Base-by-base conservation (phyloP, 108 stramenopile species). In the Skeletonema grethae region DNA sequence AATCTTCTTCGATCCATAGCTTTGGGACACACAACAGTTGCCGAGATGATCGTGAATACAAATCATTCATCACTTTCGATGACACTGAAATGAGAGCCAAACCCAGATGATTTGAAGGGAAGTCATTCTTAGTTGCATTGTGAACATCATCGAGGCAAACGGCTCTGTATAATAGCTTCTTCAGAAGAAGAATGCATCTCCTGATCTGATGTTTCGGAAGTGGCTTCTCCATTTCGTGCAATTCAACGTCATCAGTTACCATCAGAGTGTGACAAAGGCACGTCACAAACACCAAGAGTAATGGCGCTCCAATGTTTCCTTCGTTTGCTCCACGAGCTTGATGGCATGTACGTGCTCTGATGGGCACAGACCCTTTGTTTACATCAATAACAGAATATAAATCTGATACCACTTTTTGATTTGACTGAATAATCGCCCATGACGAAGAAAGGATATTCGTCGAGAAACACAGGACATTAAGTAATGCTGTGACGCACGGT, bases 191-290 rank as follows among this genome's bases (percentile, higher is more conserved):
- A 45, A 95, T 87, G 43, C 88, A 85, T 55, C 91, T 50, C 29
- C 94, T 82, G 30, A 97, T 61, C 65, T 95, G 92, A 70, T 94
- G 92, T 11, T 87, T 67, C 1, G 91, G 93, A 15, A 95, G 58
- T 0, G 96, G 96, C 53, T 78, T 77, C 38, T 87, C 89, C 87
- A 89, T 77, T 8, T 94, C 94, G 67, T 91, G 87, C 18, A 97
- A 76, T 80, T 97, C 96, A 36, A 82, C 83, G 69, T 97, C 96
- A 65, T 97, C 96, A 1, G 93, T 93, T 7, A 95, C 81, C 61
- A 97, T 90, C 39, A 97, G 80, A n/a, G 82, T 80, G 61, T 95
- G 91, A 2, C 86, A 62, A 25, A 95, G 64, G 48, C 84, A 76
- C 6, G 79, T 68, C 20, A 85, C 74, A 75, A 95, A 92, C 9